These are phyloP conservation scores for Colletotrichum paranaense DNA, from an alignment of 2,329 filamentous ascomycete genomes.

Conservation along the genomic window DNA sequence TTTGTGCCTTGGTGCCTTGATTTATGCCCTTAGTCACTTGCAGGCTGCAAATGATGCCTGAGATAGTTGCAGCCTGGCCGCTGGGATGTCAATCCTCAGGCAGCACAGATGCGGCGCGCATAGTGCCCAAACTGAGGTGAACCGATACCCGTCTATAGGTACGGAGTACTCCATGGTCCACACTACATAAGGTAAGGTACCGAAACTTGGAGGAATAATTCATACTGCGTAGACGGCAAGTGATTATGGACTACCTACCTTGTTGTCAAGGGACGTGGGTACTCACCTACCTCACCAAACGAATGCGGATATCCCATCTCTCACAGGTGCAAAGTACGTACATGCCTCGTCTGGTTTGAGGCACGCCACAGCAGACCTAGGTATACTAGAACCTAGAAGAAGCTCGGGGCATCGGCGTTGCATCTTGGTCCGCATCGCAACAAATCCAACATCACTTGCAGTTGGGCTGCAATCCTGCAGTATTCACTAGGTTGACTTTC, in stretches of 20 bases:
- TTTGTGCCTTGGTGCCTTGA: neutral
- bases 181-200: too few relatives aligned
- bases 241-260: too few relatives aligned
- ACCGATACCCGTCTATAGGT: too few relatives aligned
- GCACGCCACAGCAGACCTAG: neutral
- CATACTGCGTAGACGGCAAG: too few relatives aligned
- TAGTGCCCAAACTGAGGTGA: too few relatives aligned
- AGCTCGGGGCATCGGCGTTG: neutral
- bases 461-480: neutral
- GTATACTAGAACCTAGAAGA: neutral
- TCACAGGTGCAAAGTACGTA: too few relatives aligned
- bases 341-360: neutral
- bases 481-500: too few relatives aligned
- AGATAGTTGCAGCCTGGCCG: neutral
- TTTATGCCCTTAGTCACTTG: neutral
- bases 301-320: too few relatives aligned
- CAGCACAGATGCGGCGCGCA: neutral
- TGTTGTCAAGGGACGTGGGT: too few relatives aligned
- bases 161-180: too few relatives aligned
- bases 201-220: too few relatives aligned
- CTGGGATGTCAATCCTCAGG: neutral
- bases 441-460: neutral
- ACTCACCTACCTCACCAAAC: too few relatives aligned
- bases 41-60: neutral
- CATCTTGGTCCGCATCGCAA: neutral